These are phyloP conservation scores for Rhododendron vialii DNA, from an alignment of 148 eudicot genomes.

Conservation along the genomic window DNA sequence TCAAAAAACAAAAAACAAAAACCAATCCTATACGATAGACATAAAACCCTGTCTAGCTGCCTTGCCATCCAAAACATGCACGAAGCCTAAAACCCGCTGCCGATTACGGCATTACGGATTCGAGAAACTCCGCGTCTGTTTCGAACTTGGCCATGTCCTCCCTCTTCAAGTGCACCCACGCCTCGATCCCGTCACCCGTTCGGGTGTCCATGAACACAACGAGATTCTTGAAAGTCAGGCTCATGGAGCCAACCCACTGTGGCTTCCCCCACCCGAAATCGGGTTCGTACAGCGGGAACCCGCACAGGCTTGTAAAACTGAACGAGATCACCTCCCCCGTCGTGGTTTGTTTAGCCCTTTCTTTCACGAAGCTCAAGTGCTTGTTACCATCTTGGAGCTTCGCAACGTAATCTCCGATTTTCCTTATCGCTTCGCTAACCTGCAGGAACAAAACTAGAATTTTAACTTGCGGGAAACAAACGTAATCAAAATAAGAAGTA, in stretches of 20 bases:
- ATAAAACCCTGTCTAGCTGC: not conserved
- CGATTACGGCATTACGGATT: too few species aligned
- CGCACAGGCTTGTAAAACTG: constrained; percentile 17
- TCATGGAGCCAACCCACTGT: constrained; percentile 18
- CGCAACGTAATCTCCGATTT: not conserved
- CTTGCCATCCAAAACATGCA: not conserved
- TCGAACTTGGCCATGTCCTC: too few species aligned
- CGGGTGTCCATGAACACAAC: constrained; percentile 8
- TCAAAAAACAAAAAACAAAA: not conserved
- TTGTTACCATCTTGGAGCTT: constrained; percentile 13
- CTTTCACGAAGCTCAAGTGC: constrained; percentile 4
- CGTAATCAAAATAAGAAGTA: not conserved
- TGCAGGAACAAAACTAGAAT: too few species aligned
- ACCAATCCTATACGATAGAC: not conserved
- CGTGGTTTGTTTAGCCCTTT: not conserved
- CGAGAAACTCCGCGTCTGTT: too few species aligned
- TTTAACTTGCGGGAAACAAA: not conserved
- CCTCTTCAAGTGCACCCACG: too few species aligned
- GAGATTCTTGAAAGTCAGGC: constrained; percentile 6
- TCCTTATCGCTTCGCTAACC: too few species aligned
- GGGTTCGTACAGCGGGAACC: constrained; percentile 23
- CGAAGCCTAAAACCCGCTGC: too few species aligned
- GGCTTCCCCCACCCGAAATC: constrained; percentile 44
- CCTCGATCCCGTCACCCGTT: too few species aligned
- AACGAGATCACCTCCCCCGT: constrained; percentile 12